phyloP scores from a whole-genome alignment of 768 basidiomycete species.

The Boletus tylopilopsis region DNA sequence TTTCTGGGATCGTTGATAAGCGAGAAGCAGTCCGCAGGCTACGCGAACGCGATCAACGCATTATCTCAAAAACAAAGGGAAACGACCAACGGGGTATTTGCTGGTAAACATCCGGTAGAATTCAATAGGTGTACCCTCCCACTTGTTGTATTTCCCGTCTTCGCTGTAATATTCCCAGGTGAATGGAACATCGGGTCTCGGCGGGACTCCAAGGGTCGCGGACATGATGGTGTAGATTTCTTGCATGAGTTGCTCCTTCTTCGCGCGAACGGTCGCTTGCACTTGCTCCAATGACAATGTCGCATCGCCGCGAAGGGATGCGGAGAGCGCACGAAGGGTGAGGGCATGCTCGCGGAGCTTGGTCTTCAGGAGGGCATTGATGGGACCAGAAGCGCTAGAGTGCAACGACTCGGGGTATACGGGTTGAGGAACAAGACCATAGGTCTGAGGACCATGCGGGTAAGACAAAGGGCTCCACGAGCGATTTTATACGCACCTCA shows the following conservation, averaged over 20 bases:
- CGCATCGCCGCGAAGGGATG: constrained; percentile 47
- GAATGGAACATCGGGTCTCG: constrained; percentile 64
- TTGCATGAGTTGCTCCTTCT: constrained; percentile 82
- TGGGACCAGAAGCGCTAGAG: constrained; percentile 65
- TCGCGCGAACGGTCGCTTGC: constrained; percentile 57
- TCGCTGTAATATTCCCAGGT: constrained; percentile 88
- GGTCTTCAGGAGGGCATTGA: constrained; percentile 80
- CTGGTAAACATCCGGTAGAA: constrained; percentile 68
- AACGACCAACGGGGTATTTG: constrained; percentile 47
- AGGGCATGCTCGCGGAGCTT: constrained; percentile 91
- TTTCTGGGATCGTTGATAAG: constrained; percentile 95
- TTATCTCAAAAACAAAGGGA: background rate
- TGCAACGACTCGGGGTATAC: constrained; percentile 83
- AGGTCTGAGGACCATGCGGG: constrained; percentile 44
- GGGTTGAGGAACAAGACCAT: constrained; percentile 83
- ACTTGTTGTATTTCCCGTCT: constrained; percentile 67
- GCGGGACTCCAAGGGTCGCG: constrained; percentile 85
- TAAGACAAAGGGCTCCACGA: constrained; percentile 21
- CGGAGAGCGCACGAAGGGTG: constrained; percentile 63
- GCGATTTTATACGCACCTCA: constrained; percentile 37
- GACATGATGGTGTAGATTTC: constrained; percentile 84
- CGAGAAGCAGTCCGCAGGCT: constrained; percentile 81
- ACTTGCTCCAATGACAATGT: constrained; percentile 44
- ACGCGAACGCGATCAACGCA: background rate
- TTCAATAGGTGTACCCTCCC: constrained; percentile 79